Conservation (phyloP, 176 grass and related monocot genomes). For the Saccharum spontaneum region DNA sequence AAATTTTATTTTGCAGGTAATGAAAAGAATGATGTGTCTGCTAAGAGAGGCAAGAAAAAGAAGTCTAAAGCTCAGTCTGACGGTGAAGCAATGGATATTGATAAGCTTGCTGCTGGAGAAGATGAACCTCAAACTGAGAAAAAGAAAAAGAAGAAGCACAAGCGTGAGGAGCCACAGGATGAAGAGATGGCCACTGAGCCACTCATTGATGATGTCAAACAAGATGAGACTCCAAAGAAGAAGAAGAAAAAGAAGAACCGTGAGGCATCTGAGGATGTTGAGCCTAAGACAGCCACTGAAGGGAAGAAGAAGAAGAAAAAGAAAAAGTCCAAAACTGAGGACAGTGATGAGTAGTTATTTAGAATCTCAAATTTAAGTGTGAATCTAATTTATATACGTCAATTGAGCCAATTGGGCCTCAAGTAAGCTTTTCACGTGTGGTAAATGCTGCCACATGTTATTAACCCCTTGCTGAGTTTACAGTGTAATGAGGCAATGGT, state of each 20-base stretch:
- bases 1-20: not conserved
- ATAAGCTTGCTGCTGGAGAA: constrained; percentile 27
- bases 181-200: not conserved
- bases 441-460: not conserved
- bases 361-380: not conserved
- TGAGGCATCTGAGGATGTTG: constrained; percentile 14
- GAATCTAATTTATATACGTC: not conserved
- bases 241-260: constrained; percentile 50
- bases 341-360: not conserved
- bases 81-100: constrained; percentile 51
- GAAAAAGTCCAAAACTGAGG: constrained; percentile 29
- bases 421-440: not conserved
- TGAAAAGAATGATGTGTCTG: constrained; percentile 33
- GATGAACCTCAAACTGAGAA: constrained; percentile 51
- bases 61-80: constrained; percentile 53
- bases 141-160: constrained; percentile 49
- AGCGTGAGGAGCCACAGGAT: constrained; percentile 28
- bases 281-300: constrained; percentile 31
- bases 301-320: constrained; percentile 52
- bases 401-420: not conserved
- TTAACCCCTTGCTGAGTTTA: not conserved
- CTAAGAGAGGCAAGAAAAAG: constrained; percentile 70
- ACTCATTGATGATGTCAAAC: not conserved
- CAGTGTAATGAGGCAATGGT: not conserved
- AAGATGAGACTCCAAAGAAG: not conserved